These are phyloP conservation scores for Castanea mollissima DNA, from an alignment of 306 rosid species.

Conservation along the genomic window DNA sequence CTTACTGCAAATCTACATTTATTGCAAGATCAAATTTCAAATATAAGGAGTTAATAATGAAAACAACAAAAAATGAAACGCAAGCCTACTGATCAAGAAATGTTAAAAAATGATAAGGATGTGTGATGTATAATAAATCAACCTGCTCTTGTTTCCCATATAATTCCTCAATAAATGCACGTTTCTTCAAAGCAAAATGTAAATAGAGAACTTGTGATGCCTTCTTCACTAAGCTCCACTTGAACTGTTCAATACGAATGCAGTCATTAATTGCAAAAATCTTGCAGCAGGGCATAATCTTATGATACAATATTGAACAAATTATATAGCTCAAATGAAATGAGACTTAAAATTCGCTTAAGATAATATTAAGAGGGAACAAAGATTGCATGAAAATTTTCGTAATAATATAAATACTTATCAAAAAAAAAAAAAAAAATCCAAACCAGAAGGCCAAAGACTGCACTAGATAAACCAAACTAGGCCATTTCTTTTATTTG, in stretches of 20 bases:
- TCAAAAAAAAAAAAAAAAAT: not conserved
- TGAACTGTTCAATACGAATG: conserved; percentile 56
- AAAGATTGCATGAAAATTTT: not conserved
- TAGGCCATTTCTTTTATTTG: not conserved
- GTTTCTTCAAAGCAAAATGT: conserved; percentile 87
- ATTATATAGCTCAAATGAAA: not conserved
- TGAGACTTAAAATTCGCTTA: not conserved
- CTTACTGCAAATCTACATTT: not conserved
- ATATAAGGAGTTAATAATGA: not conserved
- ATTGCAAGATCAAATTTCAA: conserved; percentile 14
- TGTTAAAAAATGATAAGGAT: conserved; percentile 1
- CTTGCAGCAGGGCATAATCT: not conserved
- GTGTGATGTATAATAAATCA: conserved; percentile 19
- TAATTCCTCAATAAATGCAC: conserved; percentile 73
- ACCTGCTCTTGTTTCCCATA: conserved; percentile 93
- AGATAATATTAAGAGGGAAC: not conserved
- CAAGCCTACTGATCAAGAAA: not conserved
- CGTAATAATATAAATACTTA: not conserved
- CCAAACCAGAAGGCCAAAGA: not conserved
- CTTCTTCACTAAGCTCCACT: conserved; percentile 77
- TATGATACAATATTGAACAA: not conserved
- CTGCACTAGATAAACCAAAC: not conserved
- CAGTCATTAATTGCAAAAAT: conserved; percentile 11
- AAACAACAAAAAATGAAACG: conserved; percentile 13
- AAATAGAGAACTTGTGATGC: conserved; percentile 90